phyloP scores from a whole-genome alignment of 2,329 filamentous ascomycete genomes.

The Alternaria sp. region DNA sequence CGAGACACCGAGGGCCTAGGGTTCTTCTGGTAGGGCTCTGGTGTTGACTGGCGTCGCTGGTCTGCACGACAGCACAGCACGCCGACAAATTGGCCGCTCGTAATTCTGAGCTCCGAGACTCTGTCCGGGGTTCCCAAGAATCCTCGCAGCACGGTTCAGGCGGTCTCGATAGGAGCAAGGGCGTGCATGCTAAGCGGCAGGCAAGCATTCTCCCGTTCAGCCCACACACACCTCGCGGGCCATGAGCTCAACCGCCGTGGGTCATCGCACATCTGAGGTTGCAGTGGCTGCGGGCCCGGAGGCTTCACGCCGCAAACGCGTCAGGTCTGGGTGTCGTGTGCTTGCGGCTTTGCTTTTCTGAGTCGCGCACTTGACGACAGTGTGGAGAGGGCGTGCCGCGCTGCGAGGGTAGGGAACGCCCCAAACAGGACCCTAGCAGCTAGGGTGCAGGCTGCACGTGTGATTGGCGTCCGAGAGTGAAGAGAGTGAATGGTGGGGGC shows the following conservation, averaged over 20 bases:
- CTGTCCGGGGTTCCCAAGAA: neutral
- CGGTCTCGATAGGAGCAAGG: slow-evolving; percentile 22
- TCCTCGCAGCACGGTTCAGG: slow-evolving; percentile 29
- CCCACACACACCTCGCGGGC: slow-evolving; percentile 1
- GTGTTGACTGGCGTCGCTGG: neutral
- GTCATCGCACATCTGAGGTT: neutral
- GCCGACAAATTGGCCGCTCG: neutral
- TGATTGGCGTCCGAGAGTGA: slow-evolving; percentile 16
- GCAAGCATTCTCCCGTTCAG: slow-evolving; percentile 21
- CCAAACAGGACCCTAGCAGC: slow-evolving; percentile 8
- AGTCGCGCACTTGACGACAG: slow-evolving; percentile 14
- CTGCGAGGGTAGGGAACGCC: slow-evolving; percentile 6
- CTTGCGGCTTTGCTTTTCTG: slow-evolving; percentile 9
- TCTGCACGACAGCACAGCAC: neutral
- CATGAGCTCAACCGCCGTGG: slow-evolving; percentile 2
- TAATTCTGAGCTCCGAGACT: neutral
- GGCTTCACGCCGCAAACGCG: neutral
- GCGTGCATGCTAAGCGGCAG: slow-evolving; percentile 26
- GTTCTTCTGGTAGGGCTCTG: neutral
- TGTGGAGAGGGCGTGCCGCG: slow-evolving; percentile 16
- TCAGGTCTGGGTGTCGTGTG: slow-evolving; percentile 16
- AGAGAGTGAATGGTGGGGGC: slow-evolving; percentile 20
- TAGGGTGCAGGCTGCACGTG: slow-evolving; percentile 17
- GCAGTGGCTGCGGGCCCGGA: neutral
- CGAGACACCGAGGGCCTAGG: neutral